Evolutionary conservation across 2,329 filamentous ascomycete species (phyloP).

Genomic region (Phaeosphaeriaceae sp.): DNA sequence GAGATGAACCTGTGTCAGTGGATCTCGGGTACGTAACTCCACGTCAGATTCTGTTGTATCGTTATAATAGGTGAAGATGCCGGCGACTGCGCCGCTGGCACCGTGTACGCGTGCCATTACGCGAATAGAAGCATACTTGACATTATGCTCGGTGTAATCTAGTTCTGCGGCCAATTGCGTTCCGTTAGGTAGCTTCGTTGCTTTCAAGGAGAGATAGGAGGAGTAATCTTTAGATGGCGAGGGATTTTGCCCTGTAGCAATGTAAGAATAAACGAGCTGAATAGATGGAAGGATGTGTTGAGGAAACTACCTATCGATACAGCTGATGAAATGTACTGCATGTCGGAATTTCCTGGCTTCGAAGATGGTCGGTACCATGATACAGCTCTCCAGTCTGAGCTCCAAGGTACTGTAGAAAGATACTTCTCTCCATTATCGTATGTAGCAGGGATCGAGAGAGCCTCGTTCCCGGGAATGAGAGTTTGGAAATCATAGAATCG

Average conservation of each 20-base stretch:
- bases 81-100: background rate
- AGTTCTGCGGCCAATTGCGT: slow-evolving; percentile 5
- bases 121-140: slow-evolving; percentile 16
- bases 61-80: background rate
- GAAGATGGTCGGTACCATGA: background rate
- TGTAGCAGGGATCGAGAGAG: background rate
- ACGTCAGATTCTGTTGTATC: background rate
- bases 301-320: background rate
- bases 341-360: background rate
- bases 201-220: background rate
- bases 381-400: background rate
- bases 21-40: background rate
- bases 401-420: background rate
- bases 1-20: background rate
- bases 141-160: slow-evolving; percentile 15
- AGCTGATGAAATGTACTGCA: background rate
- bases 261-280: background rate
- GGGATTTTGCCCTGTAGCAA: background rate
- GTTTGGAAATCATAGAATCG: background rate
- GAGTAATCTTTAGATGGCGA: background rate
- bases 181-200: background rate
- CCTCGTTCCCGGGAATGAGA: background rate
- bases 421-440: background rate
- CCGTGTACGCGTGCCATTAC: slow-evolving; percentile 11
- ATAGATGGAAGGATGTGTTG: background rate